A percentile compares a stretch with the other conserved stretches of the same genome.
phyloP scores from a whole-genome alignment of 2,329 filamentous ascomycete genomes.

The Hyphodiscus sp. region DNA sequence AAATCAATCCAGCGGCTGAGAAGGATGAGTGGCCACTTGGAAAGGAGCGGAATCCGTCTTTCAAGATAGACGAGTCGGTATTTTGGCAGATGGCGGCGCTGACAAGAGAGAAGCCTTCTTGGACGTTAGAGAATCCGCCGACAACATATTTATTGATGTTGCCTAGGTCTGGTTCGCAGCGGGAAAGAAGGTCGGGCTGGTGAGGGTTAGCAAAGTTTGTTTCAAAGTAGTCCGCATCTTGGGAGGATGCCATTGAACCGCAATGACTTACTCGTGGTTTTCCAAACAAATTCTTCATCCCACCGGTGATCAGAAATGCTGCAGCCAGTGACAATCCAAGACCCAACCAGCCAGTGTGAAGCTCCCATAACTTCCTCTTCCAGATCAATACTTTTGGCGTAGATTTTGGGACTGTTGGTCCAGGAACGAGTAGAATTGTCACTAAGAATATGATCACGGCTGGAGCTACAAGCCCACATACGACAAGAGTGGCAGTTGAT shows the following conservation, averaged over 20 bases:
- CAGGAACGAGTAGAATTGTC: constrained; percentile 65
- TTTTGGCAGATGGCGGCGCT: constrained; percentile 70
- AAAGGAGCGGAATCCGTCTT: constrained; percentile 83
- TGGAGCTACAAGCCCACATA: constrained; percentile 60
- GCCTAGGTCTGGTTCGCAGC: constrained; percentile 69
- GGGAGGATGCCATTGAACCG: background rate
- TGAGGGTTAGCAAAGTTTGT: background rate
- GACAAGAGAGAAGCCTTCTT: constrained; percentile 60
- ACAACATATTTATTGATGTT: constrained; percentile 56
- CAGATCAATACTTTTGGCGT: constrained; percentile 62
- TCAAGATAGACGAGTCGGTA: constrained; percentile 50
- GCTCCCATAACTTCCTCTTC: constrained; percentile 84
- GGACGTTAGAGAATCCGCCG: constrained; percentile 47
- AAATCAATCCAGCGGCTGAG: constrained; percentile 73
- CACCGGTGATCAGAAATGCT: constrained; percentile 75
- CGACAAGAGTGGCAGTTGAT: constrained; percentile 54
- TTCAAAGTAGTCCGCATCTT: background rate
- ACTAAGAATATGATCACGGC: constrained; percentile 62
- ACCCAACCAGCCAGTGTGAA: constrained; percentile 79
- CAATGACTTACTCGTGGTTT: constrained; percentile 41
- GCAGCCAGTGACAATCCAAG: constrained; percentile 65
- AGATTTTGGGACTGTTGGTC: constrained; percentile 55
- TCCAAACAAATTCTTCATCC: constrained; percentile 70
- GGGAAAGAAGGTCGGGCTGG: constrained; percentile 52
- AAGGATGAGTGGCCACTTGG: constrained; percentile 72